Percentiles rank a stretch among this genome's conserved stretches.
Conservation (phyloP, 192 early-diverging fungal species). For the Podila verticillata region DNA sequence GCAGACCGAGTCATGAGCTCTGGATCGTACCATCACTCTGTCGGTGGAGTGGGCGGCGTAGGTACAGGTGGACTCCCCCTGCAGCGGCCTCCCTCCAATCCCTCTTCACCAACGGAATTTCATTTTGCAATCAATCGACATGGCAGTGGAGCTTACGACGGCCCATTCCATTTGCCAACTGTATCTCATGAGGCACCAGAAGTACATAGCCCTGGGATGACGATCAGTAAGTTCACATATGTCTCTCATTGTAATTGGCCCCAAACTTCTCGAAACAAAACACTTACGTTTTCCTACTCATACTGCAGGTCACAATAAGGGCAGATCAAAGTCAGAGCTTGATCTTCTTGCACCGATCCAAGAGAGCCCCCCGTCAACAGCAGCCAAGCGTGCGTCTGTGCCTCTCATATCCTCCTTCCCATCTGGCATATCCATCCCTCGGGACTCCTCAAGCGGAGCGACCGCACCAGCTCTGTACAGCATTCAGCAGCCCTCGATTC, state of each 20-base stretch:
- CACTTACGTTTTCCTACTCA: not conserved
- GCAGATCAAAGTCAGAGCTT: conserved; percentile 32
- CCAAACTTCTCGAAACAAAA: not conserved
- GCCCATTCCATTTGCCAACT: not conserved
- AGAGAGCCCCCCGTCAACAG: not conserved
- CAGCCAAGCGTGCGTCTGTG: not conserved
- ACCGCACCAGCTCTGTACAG: not conserved
- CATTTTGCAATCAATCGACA: conserved; percentile 13
- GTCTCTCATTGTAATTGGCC: not conserved
- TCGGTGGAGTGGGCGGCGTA: too few relatives aligned
- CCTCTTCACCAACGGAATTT: conserved; percentile 12
- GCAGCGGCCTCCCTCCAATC: not conserved
- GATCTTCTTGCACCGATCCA: conserved; percentile 15
- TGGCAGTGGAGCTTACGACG: not conserved
- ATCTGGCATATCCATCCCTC: not conserved
- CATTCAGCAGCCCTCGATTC: not conserved
- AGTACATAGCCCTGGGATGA: conserved; percentile 10
- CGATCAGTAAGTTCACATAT: conserved; percentile 12
- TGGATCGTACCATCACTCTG: too few relatives aligned
- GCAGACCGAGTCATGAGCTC: too few relatives aligned
- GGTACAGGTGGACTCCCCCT: not conserved
- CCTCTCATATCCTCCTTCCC: not conserved
- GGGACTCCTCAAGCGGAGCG: not conserved
- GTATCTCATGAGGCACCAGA: not conserved
- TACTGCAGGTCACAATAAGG: conserved; percentile 1